phyloP scores from a whole-genome alignment of 768 basidiomycete species.

The Xerocomellus amylosporus region DNA sequence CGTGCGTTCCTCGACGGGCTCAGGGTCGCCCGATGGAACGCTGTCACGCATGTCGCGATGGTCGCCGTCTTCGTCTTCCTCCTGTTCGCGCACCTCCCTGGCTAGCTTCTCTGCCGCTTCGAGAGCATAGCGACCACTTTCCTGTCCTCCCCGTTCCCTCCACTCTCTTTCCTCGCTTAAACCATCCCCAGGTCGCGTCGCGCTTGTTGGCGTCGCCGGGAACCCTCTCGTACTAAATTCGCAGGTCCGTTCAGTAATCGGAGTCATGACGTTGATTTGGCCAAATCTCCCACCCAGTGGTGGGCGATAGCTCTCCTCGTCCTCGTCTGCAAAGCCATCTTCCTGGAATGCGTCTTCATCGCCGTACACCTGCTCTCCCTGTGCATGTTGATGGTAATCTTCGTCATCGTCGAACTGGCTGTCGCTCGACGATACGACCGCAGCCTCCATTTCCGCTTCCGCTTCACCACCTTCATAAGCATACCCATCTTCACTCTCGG shows the following conservation, averaged over 20 bases:
- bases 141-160: conserved; percentile 26
- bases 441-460: conserved; percentile 26
- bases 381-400: conserved; percentile 15
- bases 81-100: conserved; percentile 39
- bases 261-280: conserved; percentile 91
- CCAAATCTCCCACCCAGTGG: conserved; percentile 77
- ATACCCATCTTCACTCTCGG: conserved; percentile 36
- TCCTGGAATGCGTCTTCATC: conserved; percentile 28
- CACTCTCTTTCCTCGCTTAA: conserved; percentile 17
- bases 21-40: conserved; percentile 11
- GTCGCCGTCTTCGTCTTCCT: conserved; percentile 22
- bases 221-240: conserved; percentile 68
- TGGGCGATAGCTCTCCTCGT: conserved; percentile 32
- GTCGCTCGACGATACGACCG: conserved; percentile 30
- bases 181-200: conserved; percentile 46
- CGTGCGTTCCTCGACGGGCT: conserved; percentile 54
- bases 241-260: conserved; percentile 91
- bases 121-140: conserved; percentile 43
- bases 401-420: conserved; percentile 34
- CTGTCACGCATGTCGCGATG: conserved; percentile 5
- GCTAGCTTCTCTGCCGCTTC: conserved; percentile 58
- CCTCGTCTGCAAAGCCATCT: conserved; percentile 30
- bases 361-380: conserved; percentile 12
- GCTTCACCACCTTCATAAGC: conserved; percentile 28
- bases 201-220: conserved; percentile 37